Base-by-base conservation (phyloP, 208 protist genomes). In the Trypanosoma mega region DNA sequence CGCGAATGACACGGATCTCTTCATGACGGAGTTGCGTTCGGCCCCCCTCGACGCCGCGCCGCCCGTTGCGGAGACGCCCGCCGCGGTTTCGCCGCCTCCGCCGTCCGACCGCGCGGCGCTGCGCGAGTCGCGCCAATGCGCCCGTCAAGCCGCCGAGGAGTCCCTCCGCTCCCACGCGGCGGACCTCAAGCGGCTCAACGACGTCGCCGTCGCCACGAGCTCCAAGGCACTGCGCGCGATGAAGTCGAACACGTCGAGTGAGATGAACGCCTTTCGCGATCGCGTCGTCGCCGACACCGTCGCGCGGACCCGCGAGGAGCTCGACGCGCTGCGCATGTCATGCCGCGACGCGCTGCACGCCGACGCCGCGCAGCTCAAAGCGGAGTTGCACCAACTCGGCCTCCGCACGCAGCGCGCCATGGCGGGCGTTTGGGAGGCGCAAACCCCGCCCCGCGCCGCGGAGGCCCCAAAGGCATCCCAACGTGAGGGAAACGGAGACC, bases 1-100 rank as follows among this genome's bases (percentile, higher is more conserved):
- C 51, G 80, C 82, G 37, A 89, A 93, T 33, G 86, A 93, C 33
- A 87, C 82, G 4, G 82, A 87, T 52, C 63, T 87, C 12, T 82
- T 87, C 66, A 93, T 90, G 63, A 59, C 56, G n/a, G 80, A 85
- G 60, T 48, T 80, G 46, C 80, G 77, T 5, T 51, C 72, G 46
- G 23, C 75, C 46, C 45, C 67, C 2, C 55, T 73, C 61, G 43
- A 52, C 9, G 56, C 24, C 20, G 44, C 36, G 9, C 20, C 27
- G 1, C 57, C 39, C 7, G 6, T 45, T 53, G 26, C 56, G 58
- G 41, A 41, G 78, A 7, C 47, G 68, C 52, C 43, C 54, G 8
- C 48, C 58, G 24, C 71, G 75, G 48, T 63, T 57, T 1, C 65
- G 70, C 20, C 68, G 73, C 31, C 57, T 53, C 14, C 61, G 62